Base-by-base conservation (phyloP, 1,139 yeast genomes). In the Candida tropicalis region DNA sequence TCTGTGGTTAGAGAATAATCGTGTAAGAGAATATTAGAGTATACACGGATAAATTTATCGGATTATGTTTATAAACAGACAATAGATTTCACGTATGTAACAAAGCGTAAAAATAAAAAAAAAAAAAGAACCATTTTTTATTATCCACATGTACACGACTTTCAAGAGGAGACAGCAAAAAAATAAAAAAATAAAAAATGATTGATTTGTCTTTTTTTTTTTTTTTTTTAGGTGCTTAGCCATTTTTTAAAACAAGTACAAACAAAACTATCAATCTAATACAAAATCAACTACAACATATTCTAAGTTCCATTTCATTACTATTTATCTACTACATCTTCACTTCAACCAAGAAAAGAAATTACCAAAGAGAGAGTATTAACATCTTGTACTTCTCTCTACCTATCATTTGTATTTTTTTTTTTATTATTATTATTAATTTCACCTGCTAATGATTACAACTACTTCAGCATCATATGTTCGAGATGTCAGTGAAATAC, bases 401-500 rank as follows among this genome's bases (percentile, higher is more conserved):
- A n/a, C n/a, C n/a, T n/a, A n/a, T n/a, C n/a, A n/a, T n/a, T 20
- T 9, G 9, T 9, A 20, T 6, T 6, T 20, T 20, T 18, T 18
- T 18, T 18, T 20, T 20, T 20, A 12, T 24, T 11, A 8, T n/a
- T 24, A 5, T 5, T 6, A 8, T 27, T 8, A n/a, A 27, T 15
- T 12, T n/a, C 31, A 16, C 15, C 20, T 28, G 12, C 35, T n/a
- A n/a, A 31, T 31, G 35, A 31, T 31, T 31, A 27, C 33, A 8
- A 36, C 39, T 27, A 36, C 39, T 2, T 17, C 39, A 15, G 25
- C 39, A 17, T 36, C 50, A n/a, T 45, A 20, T 33, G 43, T 47
- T 16, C 44, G 46, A 31, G 60, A 59, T 37, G 43, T 48, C 4
- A 45, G 49, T 39, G 77, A 70, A 22, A 58, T 73, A 39, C 76